Evolutionary conservation across 2,329 filamentous ascomycete species (phyloP).

Genomic region (Penicillium sp.): DNA sequence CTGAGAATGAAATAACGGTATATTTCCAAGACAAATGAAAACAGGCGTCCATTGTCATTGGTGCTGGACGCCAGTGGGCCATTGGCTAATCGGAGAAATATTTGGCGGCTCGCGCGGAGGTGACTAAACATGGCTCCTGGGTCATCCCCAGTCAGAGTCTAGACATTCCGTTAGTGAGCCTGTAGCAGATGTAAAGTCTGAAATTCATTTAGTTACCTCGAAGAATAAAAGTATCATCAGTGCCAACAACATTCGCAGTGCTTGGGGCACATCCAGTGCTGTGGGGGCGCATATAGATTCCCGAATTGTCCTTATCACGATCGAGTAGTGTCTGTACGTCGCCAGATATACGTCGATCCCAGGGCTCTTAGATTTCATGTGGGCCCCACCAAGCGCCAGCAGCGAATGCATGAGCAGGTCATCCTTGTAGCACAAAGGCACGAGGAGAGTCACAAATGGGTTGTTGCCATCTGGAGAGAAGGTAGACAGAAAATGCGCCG

Average conservation of each 20-base stretch:
- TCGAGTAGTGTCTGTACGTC: neutral
- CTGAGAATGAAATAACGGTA: neutral
- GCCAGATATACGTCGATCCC: neutral
- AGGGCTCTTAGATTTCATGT: neutral
- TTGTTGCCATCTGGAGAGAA: neutral
- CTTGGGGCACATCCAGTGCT: neutral
- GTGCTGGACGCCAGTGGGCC: neutral
- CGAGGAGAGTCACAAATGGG: neutral
- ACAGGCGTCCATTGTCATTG: neutral
- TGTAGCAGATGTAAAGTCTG: neutral
- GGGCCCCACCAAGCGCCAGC: neutral
- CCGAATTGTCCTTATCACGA: conserved; percentile 1
- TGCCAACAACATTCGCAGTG: neutral
- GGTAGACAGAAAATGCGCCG: neutral
- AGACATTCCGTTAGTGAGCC: neutral
- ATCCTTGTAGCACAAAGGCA: neutral
- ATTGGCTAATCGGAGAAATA: neutral
- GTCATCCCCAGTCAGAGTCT: neutral
- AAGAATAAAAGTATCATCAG: neutral
- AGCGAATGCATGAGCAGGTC: conserved; percentile 2
- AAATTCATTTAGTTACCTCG: neutral
- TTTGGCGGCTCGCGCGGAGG: neutral
- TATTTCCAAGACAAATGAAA: neutral
- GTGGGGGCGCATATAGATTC: neutral
- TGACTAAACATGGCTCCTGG: conserved; percentile 1